Evolutionary conservation across 768 basidiomycete genomes (phyloP).

Genomic region (Rubroboletus satanas): DNA sequence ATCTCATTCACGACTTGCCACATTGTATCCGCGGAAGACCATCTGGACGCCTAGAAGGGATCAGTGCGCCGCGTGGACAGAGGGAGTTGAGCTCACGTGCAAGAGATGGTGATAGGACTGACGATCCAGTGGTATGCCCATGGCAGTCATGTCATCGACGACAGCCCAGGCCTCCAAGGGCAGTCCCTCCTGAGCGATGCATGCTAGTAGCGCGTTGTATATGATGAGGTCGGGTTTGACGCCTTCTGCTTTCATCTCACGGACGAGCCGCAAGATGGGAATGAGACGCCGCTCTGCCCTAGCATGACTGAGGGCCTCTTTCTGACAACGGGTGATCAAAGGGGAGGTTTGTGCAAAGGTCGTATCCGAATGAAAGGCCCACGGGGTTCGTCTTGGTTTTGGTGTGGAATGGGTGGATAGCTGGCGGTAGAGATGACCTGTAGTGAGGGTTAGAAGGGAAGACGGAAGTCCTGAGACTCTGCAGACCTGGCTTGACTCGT

Average conservation of each 20-base stretch:
- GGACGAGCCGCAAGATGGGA: conserved; percentile 43
- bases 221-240: conserved; percentile 51
- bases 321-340: conserved; percentile 31
- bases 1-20: conserved; percentile 55
- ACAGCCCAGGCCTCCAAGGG: conserved; percentile 59
- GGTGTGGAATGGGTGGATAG: neutral
- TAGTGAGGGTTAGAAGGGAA: neutral
- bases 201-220: conserved; percentile 55
- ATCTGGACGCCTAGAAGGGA: conserved; percentile 42
- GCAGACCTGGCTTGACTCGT: neutral
- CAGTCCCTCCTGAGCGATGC: conserved; percentile 41
- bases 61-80: conserved; percentile 6
- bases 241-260: conserved; percentile 54
- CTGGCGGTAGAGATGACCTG: neutral
- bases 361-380: conserved; percentile 26
- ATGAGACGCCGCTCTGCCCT: conserved; percentile 36
- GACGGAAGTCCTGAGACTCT: no score
- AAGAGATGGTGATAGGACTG: conserved; percentile 59
- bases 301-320: conserved; percentile 29
- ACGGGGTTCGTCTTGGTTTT: conserved; percentile 18
- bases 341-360: conserved; percentile 25
- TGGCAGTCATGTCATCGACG: conserved; percentile 61
- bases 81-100: conserved; percentile 40
- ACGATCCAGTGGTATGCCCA: conserved; percentile 46
- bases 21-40: conserved; percentile 35